phyloP scores from a whole-genome alignment of 371 early-diverging fungal genomes.

The Apophysomyces ossiformis region DNA sequence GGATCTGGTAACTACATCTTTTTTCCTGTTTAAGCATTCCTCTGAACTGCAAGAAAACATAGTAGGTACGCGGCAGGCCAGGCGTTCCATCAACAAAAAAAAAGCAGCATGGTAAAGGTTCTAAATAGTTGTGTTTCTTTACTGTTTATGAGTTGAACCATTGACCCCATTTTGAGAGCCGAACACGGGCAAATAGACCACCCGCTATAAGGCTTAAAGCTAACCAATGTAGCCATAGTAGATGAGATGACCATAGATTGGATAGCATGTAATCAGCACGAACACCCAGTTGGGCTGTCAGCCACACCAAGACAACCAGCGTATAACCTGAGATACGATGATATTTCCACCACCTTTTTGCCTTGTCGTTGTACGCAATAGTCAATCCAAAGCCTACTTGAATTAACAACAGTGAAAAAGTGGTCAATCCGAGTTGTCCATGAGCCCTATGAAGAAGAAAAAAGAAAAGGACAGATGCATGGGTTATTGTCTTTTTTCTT shows the following conservation, averaged over 20 bases:
- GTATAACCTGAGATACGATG: constrained; percentile 45
- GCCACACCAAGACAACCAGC: constrained; percentile 26
- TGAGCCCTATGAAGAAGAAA: constrained; percentile 22
- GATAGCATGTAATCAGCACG: constrained; percentile 45
- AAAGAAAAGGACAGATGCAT: background rate
- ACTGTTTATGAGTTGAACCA: background rate
- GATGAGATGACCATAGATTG: constrained; percentile 29
- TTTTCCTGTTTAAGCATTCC: too few species aligned
- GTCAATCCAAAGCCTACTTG: constrained; percentile 30
- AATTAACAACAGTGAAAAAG: constrained; percentile 21
- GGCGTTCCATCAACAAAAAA: too few species aligned
- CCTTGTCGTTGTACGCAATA: constrained; percentile 25
- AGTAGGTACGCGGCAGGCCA: too few species aligned
- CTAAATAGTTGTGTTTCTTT: too few species aligned
- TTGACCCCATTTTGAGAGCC: constrained; percentile 37
- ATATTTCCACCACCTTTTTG: constrained; percentile 38
- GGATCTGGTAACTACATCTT: too few species aligned
- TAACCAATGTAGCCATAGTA: constrained; percentile 46
- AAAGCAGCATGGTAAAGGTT: too few species aligned
- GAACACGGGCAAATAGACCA: constrained; percentile 32
- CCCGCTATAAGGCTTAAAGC: constrained; percentile 29
- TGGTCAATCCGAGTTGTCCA: constrained; percentile 31
- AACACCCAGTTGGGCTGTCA: constrained; percentile 46
- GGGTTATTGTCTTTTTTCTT: background rate
- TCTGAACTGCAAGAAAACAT: too few species aligned